Evolutionary conservation across 1,284 basidiomycete genomes (phyloP), one percentile per base, ranked within the genome.

Genomic region (Amylostereum areolatum): DNA sequence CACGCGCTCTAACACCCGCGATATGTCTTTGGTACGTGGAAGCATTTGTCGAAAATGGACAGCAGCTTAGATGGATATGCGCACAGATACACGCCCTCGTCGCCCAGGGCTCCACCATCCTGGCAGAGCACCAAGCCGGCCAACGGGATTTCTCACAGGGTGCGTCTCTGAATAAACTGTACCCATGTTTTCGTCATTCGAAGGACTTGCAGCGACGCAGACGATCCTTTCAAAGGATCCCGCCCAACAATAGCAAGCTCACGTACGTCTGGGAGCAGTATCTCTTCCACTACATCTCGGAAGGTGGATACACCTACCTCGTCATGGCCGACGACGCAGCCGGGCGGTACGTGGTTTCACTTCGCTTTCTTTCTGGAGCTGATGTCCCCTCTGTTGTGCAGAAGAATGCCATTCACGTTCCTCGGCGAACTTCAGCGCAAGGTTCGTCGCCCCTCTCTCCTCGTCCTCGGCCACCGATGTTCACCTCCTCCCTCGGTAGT

Each of bases 201-300:
- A 11, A 27, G 8, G 34, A 40, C n/a, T 18, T 6, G 18, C 60
- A 81, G 95, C 96, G 12, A 91, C 90, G 5, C 86, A 93, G 59
- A 92, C 89, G 0, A 97, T 98, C 58, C 75, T 99, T 11, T 88
- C 86, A 39, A 96, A 96, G 74, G 74, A 97, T 98, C 62, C 92
- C 94, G 1, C 91, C 91, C 1, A 91, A 92, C 63, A 85, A 97
- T 67, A 90, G 89, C 66, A 97, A 97, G 68, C 77, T 98, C 48
- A 96, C 92, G 33, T 97, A 96, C 73, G 91, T 90, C 46, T 94
- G 92, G 92, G 92, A 97, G 65, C 85, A 95, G 68, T 96, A 92
- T 65, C 76, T 97, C 29, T 97, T 98, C 63, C 96, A 99, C 71
- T 98, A 98, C 69, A 80, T 96, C 54, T 89, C 89, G 7, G 89